Evolutionary conservation across 1,139 yeast species (phyloP).

Genomic region (Saccharomyces uvarum): DNA sequence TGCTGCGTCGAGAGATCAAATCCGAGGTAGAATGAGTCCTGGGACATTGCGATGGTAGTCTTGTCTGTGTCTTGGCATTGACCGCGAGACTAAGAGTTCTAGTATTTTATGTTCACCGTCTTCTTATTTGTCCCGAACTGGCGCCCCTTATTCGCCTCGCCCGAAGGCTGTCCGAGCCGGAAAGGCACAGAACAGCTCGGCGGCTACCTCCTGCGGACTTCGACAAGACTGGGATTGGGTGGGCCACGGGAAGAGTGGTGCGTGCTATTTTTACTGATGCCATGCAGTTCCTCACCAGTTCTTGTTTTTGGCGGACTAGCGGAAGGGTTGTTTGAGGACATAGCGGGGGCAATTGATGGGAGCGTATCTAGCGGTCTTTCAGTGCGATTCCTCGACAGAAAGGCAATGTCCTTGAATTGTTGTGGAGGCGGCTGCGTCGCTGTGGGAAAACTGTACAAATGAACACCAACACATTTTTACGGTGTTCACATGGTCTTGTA

Average conservation of each 20-base stretch:
- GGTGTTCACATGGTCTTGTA: too few species aligned
- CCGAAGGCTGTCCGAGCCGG: not conserved
- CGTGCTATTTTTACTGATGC: too few species aligned
- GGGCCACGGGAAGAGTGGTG: not conserved
- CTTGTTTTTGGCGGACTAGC: not conserved
- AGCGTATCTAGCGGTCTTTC: too few species aligned
- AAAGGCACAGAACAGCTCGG: not conserved
- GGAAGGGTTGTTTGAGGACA: not conserved
- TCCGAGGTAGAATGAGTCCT: constrained; percentile 45
- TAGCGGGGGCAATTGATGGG: too few species aligned
- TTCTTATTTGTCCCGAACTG: not conserved
- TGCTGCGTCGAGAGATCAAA: constrained; percentile 89
- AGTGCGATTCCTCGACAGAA: too few species aligned
- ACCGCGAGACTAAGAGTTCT: not conserved
- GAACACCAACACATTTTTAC: too few species aligned
- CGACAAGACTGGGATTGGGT: not conserved
- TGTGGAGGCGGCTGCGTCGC: too few species aligned
- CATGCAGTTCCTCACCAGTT: not conserved
- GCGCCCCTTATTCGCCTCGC: not conserved
- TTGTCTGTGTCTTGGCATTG: not conserved
- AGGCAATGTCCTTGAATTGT: not conserved
- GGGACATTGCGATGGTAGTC: not conserved
- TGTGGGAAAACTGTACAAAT: too few species aligned
- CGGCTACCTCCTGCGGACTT: not conserved
- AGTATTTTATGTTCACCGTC: not conserved